Conservation (phyloP, 2,329 filamentous ascomycete species). For the Fusarium denticulatum region DNA sequence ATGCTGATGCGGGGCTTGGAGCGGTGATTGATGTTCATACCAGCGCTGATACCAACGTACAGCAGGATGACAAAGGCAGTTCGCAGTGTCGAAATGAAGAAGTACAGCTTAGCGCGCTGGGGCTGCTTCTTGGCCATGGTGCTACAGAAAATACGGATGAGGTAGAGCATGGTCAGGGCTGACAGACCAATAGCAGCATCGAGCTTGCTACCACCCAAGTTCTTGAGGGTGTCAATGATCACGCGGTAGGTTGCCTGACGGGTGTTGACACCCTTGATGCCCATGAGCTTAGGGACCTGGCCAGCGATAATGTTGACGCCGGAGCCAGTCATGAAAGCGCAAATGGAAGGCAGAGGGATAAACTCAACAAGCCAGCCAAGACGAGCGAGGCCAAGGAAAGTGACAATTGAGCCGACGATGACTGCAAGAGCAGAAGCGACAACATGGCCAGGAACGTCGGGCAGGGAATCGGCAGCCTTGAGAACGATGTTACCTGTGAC, state of each 20-base stretch:
- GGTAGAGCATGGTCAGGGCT: conserved; percentile 73
- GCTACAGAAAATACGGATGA: conserved; percentile 71
- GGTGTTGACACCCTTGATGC: conserved; percentile 61
- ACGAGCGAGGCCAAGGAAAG: conserved; percentile 59
- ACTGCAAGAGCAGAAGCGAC: conserved; percentile 60
- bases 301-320: conserved; percentile 61
- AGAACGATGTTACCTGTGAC: conserved; percentile 61
- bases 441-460: conserved; percentile 53
- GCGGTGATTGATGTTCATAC: conserved; percentile 70
- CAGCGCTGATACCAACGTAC: conserved; percentile 80
- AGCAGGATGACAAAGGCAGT: conserved; percentile 84
- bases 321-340: conserved; percentile 65
- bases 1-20: conserved; percentile 70
- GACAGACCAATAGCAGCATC: conserved; percentile 81
- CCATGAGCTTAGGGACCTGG: conserved; percentile 62
- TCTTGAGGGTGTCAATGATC: conserved; percentile 62
- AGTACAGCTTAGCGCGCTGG: conserved; percentile 73
- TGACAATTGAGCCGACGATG: conserved; percentile 60
- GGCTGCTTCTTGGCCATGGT: conserved; percentile 74
- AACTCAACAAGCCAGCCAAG: conserved; percentile 65
- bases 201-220: conserved; percentile 61
- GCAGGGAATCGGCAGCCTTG: conserved; percentile 50
- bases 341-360: conserved; percentile 62
- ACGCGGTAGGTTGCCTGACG: conserved; percentile 59
- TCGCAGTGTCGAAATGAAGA: conserved; percentile 81